phyloP scores from a whole-genome alignment of 805 yeast species.

The Brettanomyces nanus region DNA sequence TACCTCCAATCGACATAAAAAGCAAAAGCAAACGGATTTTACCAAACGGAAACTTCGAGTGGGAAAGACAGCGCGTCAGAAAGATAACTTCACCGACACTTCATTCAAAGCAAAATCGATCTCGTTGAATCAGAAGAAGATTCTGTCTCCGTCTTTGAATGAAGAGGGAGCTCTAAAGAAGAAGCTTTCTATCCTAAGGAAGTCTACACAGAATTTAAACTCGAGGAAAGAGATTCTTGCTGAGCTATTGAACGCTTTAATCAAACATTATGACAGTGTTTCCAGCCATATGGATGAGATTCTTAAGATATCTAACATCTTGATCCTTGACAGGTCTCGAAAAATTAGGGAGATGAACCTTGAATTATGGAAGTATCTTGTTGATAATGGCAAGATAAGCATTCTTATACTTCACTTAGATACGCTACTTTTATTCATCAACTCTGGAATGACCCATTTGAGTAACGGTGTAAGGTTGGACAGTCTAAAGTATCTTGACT shows the following conservation, averaged over 20 bases:
- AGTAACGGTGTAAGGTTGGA: constrained; percentile 67
- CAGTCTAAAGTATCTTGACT: constrained; percentile 57
- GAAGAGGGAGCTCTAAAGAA: constrained; percentile 43
- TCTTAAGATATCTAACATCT: constrained; percentile 48
- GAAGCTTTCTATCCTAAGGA: constrained; percentile 62
- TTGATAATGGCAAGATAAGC: not conserved
- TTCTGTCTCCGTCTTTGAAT: constrained; percentile 7
- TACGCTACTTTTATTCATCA: constrained; percentile 61
- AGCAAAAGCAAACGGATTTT: constrained; percentile 65
- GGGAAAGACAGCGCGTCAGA: constrained; percentile 70
- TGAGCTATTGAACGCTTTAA: constrained; percentile 9
- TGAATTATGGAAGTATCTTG: constrained; percentile 36
- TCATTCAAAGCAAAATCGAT: constrained; percentile 61
- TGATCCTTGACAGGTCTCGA: constrained; percentile 58
- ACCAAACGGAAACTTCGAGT: constrained; percentile 74
- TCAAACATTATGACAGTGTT: constrained; percentile 5
- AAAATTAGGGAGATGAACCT: constrained; percentile 55
- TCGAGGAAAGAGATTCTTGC: constrained; percentile 14
- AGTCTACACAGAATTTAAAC: constrained; percentile 23
- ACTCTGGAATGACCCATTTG: constrained; percentile 92
- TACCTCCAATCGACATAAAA: constrained; percentile 2
- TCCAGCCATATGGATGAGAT: constrained; percentile 38
- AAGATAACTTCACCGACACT: constrained; percentile 76
- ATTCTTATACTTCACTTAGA: constrained; percentile 41
- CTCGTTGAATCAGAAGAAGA: constrained; percentile 25